Conservation (phyloP, 2,329 filamentous ascomycete genomes). For the Alternaria sp. region DNA sequence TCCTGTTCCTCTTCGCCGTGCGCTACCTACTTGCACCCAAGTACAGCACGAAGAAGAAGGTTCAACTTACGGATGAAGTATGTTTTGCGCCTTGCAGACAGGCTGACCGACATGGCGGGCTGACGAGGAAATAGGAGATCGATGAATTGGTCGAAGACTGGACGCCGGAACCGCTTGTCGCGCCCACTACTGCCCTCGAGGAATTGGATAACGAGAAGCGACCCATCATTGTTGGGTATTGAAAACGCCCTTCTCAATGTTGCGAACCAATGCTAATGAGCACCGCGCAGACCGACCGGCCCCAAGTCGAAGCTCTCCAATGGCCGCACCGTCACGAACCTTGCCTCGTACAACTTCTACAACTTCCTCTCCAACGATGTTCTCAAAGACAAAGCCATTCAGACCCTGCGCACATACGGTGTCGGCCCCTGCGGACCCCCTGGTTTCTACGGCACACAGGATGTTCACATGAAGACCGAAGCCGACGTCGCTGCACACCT, state of each 20-base stretch:
- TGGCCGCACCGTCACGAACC: constrained; percentile 89
- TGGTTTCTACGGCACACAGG: constrained; percentile 97
- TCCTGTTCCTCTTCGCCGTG: constrained; percentile 94
- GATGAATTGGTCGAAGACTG: constrained; percentile 97
- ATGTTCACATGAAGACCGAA: constrained; percentile 97
- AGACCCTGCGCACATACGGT: constrained; percentile 91
- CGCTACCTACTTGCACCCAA: constrained; percentile 90
- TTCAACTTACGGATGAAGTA: constrained; percentile 84
- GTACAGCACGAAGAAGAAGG: constrained; percentile 89
- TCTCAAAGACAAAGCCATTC: constrained; percentile 93
- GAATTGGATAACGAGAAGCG: constrained; percentile 82
- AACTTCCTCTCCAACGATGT: constrained; percentile 93
- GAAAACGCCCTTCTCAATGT: not conserved
- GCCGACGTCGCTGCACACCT: constrained; percentile 90
- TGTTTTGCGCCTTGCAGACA: constrained; percentile 15
- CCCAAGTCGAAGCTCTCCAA: constrained; percentile 88
- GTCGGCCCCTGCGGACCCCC: constrained; percentile 96
- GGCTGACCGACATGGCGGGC: not conserved
- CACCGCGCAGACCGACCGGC: constrained; percentile 72
- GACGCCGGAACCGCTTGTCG: constrained; percentile 90
- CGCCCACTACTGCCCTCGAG: constrained; percentile 75
- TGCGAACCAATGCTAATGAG: constrained; percentile 15
- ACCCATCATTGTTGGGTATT: constrained; percentile 85
- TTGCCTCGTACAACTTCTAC: constrained; percentile 96
- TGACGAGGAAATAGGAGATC: constrained; percentile 69